Percentiles rank a stretch among this genome's conserved stretches.
phyloP scores from a whole-genome alignment of 345 rosid species.

The Tarenaya hassleriana region DNA sequence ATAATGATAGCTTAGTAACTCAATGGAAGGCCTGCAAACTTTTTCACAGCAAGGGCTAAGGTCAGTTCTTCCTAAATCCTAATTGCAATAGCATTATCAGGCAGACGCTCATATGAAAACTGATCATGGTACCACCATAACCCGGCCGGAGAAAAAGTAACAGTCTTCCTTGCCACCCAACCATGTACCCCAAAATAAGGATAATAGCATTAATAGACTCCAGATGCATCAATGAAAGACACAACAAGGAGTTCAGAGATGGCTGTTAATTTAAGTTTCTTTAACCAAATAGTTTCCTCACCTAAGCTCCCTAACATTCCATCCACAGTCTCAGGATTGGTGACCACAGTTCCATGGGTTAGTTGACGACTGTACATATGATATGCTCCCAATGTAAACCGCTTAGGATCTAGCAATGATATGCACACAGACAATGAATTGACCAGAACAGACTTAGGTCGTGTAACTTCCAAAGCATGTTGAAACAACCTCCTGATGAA shows the following conservation, averaged over 20 bases:
- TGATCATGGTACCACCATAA: no score
- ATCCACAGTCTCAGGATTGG: slow-evolving; percentile 67
- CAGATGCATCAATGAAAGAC: no score
- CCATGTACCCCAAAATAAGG: no score
- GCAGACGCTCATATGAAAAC: slow-evolving; percentile 3
- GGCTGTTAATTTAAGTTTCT: no score
- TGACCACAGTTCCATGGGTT: slow-evolving; percentile 48
- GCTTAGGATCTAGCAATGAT: slow-evolving; percentile 82
- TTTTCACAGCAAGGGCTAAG: slow-evolving; percentile 4
- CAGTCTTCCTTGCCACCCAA: no score
- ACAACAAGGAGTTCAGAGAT: no score
- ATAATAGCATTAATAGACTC: no score
- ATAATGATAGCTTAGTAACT: slow-evolving; percentile 7
- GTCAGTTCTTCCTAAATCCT: slow-evolving; percentile 2
- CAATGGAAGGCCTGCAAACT: neutral
- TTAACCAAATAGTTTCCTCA: slow-evolving; percentile 26
- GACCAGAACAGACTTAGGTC: slow-evolving; percentile 80
- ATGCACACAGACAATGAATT: slow-evolving; percentile 78
- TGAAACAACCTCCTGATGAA: slow-evolving; percentile 72
- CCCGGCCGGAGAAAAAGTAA: no score
- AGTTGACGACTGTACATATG: slow-evolving; percentile 57
- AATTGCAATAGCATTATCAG: slow-evolving; percentile 12
- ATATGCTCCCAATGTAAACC: slow-evolving; percentile 47
- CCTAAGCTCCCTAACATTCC: slow-evolving; percentile 92
- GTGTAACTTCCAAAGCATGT: slow-evolving; percentile 75